Conservation (phyloP, 148 eudicot species). For the Mesembryanthemum crystallinum region DNA sequence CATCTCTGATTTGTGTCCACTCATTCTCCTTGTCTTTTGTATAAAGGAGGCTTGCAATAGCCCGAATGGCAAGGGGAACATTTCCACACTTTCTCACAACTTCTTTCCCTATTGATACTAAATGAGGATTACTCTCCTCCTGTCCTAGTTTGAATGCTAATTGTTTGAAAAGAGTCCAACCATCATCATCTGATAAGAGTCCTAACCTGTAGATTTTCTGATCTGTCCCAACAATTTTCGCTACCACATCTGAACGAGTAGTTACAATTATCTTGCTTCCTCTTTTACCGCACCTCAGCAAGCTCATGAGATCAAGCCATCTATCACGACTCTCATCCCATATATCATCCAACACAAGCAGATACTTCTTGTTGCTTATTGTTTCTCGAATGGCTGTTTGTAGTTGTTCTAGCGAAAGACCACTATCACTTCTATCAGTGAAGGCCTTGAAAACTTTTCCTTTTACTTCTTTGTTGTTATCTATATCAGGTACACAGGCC, state of each 20-base stretch:
- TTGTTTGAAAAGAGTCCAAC: background rate
- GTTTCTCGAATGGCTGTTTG: background rate
- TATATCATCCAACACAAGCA: slow-evolving; percentile 22
- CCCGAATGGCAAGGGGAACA: slow-evolving; percentile 3
- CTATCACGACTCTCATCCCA: slow-evolving; percentile 13
- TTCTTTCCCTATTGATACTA: background rate
- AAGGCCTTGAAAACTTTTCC: background rate
- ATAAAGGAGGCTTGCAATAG: background rate
- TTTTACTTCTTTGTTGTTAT: background rate
- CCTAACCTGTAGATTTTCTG: background rate
- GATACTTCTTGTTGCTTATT: background rate
- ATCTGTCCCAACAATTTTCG: background rate
- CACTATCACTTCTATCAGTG: background rate
- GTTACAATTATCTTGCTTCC: slow-evolving; percentile 25
- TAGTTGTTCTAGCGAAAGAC: background rate
- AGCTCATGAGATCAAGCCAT: slow-evolving; percentile 3
- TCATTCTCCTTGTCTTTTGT: background rate
- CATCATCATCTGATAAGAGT: background rate
- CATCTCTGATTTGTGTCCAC: background rate
- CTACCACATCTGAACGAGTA: slow-evolving; percentile 9
- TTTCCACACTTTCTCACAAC: slow-evolving; percentile 2
- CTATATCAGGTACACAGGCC: background rate
- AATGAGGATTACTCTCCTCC: background rate
- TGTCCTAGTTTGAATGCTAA: background rate
- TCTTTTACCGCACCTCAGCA: slow-evolving; percentile 8